These are phyloP conservation scores for Pseudocohnilembus persalinus DNA, from an alignment of 169 alveolate genomes.

Conservation along the genomic window DNA sequence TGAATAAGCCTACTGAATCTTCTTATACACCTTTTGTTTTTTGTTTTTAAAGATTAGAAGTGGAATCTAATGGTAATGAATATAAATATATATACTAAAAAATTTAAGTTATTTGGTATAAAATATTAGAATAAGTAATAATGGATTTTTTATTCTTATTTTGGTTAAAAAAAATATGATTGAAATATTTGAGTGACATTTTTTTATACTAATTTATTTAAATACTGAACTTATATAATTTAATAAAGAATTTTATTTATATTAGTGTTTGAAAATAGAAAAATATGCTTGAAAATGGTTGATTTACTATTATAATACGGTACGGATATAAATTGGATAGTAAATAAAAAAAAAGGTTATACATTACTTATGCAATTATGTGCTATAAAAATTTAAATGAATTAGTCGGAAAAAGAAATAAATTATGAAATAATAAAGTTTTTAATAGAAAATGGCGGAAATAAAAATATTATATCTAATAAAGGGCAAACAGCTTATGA, in stretches of 20 bases:
- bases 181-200: no score
- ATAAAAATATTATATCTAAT: slow-evolving; percentile 32
- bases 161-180: no score
- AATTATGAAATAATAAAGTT: slow-evolving; percentile 44
- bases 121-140: no score
- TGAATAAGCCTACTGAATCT: slow-evolving; percentile 45
- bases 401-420: slow-evolving; percentile 37
- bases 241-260: no score
- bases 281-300: slow-evolving; percentile 55
- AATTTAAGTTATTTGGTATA: no score
- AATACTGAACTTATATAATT: no score
- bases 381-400: slow-evolving; percentile 25
- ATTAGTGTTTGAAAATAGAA: slow-evolving; percentile 52
- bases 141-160: no score
- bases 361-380: slow-evolving; percentile 53
- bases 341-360: slow-evolving; percentile 43
- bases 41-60: slow-evolving; percentile 58
- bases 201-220: no score
- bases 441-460: slow-evolving; percentile 57
- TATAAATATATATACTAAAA: slow-evolving; percentile 4
- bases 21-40: slow-evolving; percentile 48
- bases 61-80: slow-evolving; percentile 22
- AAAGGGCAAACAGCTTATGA: slow-evolving; percentile 38
- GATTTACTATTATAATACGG: slow-evolving; percentile 54
- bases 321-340: slow-evolving; percentile 55